Conservation (phyloP, 768 basidiomycete genomes). For the Boletus huronensis region DNA sequence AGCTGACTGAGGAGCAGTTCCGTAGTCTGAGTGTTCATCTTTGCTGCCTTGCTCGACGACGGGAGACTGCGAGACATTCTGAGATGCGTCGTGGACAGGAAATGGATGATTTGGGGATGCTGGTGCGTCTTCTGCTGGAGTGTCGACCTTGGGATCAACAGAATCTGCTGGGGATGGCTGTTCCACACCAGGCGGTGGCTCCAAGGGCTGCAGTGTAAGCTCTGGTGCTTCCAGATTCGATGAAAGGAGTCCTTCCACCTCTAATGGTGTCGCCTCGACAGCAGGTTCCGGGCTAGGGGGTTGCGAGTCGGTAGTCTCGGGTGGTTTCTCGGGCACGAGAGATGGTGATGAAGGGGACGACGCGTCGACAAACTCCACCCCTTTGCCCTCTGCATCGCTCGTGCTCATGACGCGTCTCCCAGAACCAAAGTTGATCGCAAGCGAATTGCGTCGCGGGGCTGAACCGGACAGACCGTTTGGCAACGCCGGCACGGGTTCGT, state of each 20-base stretch:
- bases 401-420: constrained; percentile 21
- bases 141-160: not conserved
- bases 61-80: constrained; percentile 3
- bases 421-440: constrained; percentile 24
- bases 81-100: constrained; percentile 1
- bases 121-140: not conserved
- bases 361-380: constrained; percentile 1
- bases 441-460: constrained; percentile 28
- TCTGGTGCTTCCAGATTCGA: not conserved
- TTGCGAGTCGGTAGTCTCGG: not conserved
- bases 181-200: not conserved
- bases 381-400: constrained; percentile 4
- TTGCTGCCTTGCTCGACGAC: not conserved
- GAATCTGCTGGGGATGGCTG: not conserved
- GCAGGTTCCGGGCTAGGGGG: not conserved
- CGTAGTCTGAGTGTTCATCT: constrained; percentile 12
- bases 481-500: constrained; percentile 26
- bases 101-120: not conserved
- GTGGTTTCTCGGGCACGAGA: constrained; percentile 9
- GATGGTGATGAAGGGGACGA: constrained; percentile 2
- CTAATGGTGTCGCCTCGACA: not conserved
- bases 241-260: constrained; percentile 4
- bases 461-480: constrained; percentile 9
- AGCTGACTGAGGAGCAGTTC: constrained; percentile 14
- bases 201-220: not conserved